Percentiles rank a stretch among this genome's conserved stretches.
Evolutionary conservation across 225 moss, liverwort and hornwort species (phyloP).

Genomic region (Climacium dendroides): DNA sequence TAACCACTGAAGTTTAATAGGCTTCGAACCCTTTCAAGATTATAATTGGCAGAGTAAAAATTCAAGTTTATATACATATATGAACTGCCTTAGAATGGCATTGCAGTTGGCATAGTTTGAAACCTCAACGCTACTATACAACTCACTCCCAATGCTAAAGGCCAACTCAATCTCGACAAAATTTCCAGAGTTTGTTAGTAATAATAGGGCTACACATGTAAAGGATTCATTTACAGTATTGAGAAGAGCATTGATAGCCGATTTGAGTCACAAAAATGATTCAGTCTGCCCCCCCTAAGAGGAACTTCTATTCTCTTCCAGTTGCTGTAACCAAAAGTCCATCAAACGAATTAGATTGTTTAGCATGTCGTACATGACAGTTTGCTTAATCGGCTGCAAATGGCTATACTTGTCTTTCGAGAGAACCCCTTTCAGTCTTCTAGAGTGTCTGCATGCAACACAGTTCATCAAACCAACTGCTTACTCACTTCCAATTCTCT

Average conservation of each 20-base stretch:
- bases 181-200: background rate
- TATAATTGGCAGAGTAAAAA: background rate
- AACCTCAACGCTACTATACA: background rate
- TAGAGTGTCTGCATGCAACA: conserved; percentile 2
- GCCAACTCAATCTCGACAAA: background rate
- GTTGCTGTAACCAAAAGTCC: background rate
- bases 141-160: background rate
- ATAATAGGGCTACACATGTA: background rate
- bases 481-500: background rate
- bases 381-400: conserved; percentile 1
- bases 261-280: background rate
- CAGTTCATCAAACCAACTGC: background rate
- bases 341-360: background rate
- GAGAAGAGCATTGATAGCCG: background rate
- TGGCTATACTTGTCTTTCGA: conserved; percentile 1
- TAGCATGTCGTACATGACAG: conserved; percentile 18
- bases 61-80: background rate
- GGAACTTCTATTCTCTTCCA: background rate
- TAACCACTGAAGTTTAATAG: background rate
- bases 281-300: background rate
- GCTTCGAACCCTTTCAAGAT: background rate
- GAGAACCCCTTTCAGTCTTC: background rate
- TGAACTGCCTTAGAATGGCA: background rate
- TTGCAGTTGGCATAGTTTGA: background rate
- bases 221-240: background rate